Conservation (phyloP, 768 basidiomycete species). For the Daedaleopsis sinensis region DNA sequence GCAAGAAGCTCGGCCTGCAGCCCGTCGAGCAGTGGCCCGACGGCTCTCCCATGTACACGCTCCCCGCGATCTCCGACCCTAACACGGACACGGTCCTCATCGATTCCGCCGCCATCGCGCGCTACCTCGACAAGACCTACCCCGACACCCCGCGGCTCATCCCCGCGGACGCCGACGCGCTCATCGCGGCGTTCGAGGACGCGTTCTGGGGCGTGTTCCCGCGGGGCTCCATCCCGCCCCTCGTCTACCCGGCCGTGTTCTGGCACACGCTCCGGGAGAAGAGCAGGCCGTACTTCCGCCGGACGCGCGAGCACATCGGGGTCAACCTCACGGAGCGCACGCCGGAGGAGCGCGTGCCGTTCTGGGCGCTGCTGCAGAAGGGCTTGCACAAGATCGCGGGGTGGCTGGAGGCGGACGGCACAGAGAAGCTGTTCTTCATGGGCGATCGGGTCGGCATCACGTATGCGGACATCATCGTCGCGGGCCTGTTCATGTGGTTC, state of each 20-base stretch:
- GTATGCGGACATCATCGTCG: conserved; percentile 41
- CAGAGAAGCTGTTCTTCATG: conserved; percentile 35
- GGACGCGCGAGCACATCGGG: conserved; percentile 32
- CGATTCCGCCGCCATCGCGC: conserved; percentile 33
- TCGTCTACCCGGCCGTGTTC: conserved; percentile 21
- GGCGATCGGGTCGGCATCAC: conserved; percentile 31
- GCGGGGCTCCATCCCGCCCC: not conserved
- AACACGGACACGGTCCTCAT: conserved; percentile 20
- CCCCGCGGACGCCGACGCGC: conserved; percentile 33
- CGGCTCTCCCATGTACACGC: conserved; percentile 28
- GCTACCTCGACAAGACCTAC: conserved; percentile 32
- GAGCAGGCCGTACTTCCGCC: conserved; percentile 34
- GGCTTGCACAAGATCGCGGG: conserved; percentile 30
- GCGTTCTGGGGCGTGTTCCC: not conserved
- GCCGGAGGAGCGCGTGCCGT: conserved; percentile 30
- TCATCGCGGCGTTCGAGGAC: not conserved
- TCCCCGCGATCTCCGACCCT: conserved; percentile 34
- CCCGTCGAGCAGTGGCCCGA: conserved; percentile 35
- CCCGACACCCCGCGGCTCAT: conserved; percentile 37
- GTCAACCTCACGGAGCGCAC: too few relatives aligned
- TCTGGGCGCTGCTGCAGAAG: conserved; percentile 33
- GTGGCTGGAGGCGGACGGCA: conserved; percentile 35
- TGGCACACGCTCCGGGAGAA: not conserved
- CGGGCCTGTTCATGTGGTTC: conserved; percentile 39
- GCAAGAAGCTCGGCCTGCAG: conserved; percentile 38